Percentiles rank a stretch among this genome's conserved stretches.
Conservation (phyloP, 805 yeast genomes). For the Monosporozyma aquatica region DNA sequence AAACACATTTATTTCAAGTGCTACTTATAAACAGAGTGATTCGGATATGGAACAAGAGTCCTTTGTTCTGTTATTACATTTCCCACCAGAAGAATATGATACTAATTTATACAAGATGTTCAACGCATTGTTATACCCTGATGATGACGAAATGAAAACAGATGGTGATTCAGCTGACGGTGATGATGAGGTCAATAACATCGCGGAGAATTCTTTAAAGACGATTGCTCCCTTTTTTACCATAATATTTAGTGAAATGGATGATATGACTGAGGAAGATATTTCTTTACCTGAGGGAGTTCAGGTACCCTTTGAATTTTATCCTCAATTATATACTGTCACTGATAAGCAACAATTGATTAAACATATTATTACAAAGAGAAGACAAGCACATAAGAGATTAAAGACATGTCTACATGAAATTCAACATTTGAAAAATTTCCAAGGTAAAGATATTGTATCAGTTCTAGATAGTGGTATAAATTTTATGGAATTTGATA, state of each 20-base stretch:
- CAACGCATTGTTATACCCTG: constrained; percentile 24
- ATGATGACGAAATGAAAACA: constrained; percentile 11
- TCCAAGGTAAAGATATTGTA: constrained; percentile 26
- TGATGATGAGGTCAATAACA: constrained; percentile 2
- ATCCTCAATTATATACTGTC: constrained; percentile 28
- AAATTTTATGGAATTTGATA: constrained; percentile 17
- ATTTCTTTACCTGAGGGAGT: constrained; percentile 16
- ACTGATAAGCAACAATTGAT: constrained; percentile 21
- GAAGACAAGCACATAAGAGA: constrained; percentile 15
- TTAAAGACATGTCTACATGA: constrained; percentile 15
- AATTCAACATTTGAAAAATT: constrained; percentile 23
- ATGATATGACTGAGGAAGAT: constrained; percentile 17
- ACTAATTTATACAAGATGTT: constrained; percentile 28
- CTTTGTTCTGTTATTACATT: constrained; percentile 23
- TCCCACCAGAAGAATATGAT: constrained; percentile 29
- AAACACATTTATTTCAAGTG: constrained; percentile 25
- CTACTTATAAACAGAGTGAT: constrained; percentile 17
- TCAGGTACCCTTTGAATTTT: constrained; percentile 27
- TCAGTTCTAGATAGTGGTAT: constrained; percentile 24
- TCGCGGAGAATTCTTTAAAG: constrained; percentile 19
- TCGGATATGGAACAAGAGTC: constrained; percentile 14
- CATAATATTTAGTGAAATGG: constrained; percentile 27
- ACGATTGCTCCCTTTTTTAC: constrained; percentile 25
- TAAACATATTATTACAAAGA: constrained; percentile 17
- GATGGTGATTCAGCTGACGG: background rate